Conservation (phyloP, 1,139 yeast species). For the Diutina ranongensis region DNA sequence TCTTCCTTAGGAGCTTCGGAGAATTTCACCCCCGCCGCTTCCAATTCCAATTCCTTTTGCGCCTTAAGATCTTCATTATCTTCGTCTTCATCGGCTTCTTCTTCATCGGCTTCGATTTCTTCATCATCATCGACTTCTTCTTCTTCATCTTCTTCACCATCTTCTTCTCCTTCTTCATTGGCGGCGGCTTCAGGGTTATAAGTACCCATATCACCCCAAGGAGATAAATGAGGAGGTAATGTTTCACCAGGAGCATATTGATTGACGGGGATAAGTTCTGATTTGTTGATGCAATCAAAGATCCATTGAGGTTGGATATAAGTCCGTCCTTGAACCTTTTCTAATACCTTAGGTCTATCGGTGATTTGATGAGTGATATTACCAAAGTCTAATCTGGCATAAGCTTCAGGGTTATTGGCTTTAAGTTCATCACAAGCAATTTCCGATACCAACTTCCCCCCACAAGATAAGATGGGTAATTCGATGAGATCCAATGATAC, state of each 20-base stretch:
- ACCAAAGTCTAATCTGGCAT: slow-evolving; percentile 43
- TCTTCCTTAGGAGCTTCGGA: slow-evolving; percentile 33
- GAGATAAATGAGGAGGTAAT: slow-evolving; percentile 92
- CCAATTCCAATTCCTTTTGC: slow-evolving; percentile 82
- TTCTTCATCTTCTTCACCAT: slow-evolving; percentile 14
- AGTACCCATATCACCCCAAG: slow-evolving; percentile 95
- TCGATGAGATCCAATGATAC: slow-evolving; percentile 89
- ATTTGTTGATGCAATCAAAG: slow-evolving; percentile 81
- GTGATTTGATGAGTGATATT: slow-evolving; percentile 85
- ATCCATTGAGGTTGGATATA: slow-evolving; percentile 98
- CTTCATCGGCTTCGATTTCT: slow-evolving; percentile 17
- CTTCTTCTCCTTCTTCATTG: slow-evolving; percentile 18
- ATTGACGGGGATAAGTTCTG: slow-evolving; percentile 61
- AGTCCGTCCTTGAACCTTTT: slow-evolving; percentile 82
- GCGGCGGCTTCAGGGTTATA: slow-evolving; percentile 66
- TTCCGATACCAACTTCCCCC: slow-evolving; percentile 81
- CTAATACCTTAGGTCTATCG: slow-evolving; percentile 75
- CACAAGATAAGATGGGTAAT: slow-evolving; percentile 76
- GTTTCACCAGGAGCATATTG: slow-evolving; percentile 89
- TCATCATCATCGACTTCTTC: slow-evolving; percentile 30
- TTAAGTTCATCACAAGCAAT: slow-evolving; percentile 70
- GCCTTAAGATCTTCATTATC: slow-evolving; percentile 53
- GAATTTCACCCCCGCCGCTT: slow-evolving; percentile 75
- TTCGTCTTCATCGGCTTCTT: slow-evolving; percentile 36
- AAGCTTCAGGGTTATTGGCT: slow-evolving; percentile 27